phyloP scores from a whole-genome alignment of 2,329 filamentous ascomycete species.

The Trichoderma brevicompactum region DNA sequence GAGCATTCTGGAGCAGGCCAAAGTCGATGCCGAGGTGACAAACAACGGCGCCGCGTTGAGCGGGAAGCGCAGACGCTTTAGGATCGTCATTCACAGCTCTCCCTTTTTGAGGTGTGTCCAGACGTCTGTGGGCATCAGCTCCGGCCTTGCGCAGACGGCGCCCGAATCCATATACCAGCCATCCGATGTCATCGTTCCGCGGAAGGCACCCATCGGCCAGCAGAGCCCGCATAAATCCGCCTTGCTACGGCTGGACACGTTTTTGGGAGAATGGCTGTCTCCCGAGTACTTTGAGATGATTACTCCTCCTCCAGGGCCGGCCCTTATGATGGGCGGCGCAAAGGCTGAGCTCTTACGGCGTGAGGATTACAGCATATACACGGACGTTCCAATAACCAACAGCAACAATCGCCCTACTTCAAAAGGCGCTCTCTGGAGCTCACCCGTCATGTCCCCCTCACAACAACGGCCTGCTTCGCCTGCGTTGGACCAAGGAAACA shows the following conservation, averaged over 20 bases:
- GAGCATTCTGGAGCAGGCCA: constrained; percentile 64
- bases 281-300: constrained; percentile 94
- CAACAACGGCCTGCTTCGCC: constrained; percentile 32
- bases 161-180: constrained; percentile 41
- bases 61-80: constrained; percentile 64
- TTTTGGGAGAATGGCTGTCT: constrained; percentile 93
- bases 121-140: constrained; percentile 84
- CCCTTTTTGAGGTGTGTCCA: constrained; percentile 93
- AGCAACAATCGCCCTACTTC: constrained; percentile 2
- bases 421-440: constrained; percentile 42
- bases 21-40: constrained; percentile 48
- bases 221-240: constrained; percentile 55
- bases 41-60: constrained; percentile 32
- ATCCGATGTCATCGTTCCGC: constrained; percentile 44
- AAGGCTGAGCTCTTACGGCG: constrained; percentile 84
- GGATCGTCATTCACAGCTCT: constrained; percentile 88
- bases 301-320: constrained; percentile 82
- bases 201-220: constrained; percentile 36
- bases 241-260: constrained; percentile 82
- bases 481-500: constrained; percentile 36
- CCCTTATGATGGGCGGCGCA: constrained; percentile 84
- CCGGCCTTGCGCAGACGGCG: constrained; percentile 71
- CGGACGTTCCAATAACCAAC: constrained; percentile 34
- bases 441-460: constrained; percentile 37
- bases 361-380: constrained; percentile 65